Evolutionary conservation across 345 rosid genomes (phyloP).

Genomic region (Draba incana): DNA sequence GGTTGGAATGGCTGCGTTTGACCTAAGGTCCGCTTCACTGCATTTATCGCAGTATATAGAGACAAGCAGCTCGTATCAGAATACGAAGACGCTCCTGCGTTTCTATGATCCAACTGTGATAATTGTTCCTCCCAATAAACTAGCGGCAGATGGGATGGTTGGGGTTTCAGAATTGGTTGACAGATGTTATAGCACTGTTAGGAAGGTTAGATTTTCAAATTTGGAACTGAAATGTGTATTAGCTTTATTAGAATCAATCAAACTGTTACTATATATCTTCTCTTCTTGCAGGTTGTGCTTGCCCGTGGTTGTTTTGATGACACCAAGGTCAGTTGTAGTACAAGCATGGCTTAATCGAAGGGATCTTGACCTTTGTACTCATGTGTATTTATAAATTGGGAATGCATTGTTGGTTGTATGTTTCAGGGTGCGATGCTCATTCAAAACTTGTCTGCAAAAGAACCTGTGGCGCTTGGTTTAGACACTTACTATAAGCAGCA

Average conservation of each 20-base stretch:
- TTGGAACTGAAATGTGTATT: slow-evolving; percentile 3
- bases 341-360: background rate
- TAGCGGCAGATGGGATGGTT: slow-evolving; percentile 87
- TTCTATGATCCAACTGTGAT: slow-evolving; percentile 84
- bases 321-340: slow-evolving; percentile 69
- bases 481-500: slow-evolving; percentile 96
- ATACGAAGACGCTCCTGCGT: slow-evolving; percentile 79
- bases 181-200: slow-evolving; percentile 61
- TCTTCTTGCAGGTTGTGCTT: slow-evolving; percentile 66
- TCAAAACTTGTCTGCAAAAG: slow-evolving; percentile 80
- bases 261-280: slow-evolving; percentile 2
- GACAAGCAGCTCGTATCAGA: slow-evolving; percentile 94
- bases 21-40: slow-evolving; percentile 82
- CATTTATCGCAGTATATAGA: slow-evolving; percentile 97
- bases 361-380: slow-evolving; percentile 15
- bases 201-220: slow-evolving; percentile 58
- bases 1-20: slow-evolving; percentile 98
- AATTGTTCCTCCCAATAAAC: slow-evolving; percentile 79
- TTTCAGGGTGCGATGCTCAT: slow-evolving; percentile 83
- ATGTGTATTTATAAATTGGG: slow-evolving; percentile 22
- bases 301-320: slow-evolving; percentile 95
- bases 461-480: slow-evolving; percentile 89
- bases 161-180: slow-evolving; percentile 89
- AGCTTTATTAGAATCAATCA: slow-evolving; percentile 2
- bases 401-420: slow-evolving; percentile 35